Percentiles rank a stretch among this genome's conserved stretches.
Conservation (phyloP, 225 moss, liverwort and hornwort species). For the Climacium dendroides region DNA sequence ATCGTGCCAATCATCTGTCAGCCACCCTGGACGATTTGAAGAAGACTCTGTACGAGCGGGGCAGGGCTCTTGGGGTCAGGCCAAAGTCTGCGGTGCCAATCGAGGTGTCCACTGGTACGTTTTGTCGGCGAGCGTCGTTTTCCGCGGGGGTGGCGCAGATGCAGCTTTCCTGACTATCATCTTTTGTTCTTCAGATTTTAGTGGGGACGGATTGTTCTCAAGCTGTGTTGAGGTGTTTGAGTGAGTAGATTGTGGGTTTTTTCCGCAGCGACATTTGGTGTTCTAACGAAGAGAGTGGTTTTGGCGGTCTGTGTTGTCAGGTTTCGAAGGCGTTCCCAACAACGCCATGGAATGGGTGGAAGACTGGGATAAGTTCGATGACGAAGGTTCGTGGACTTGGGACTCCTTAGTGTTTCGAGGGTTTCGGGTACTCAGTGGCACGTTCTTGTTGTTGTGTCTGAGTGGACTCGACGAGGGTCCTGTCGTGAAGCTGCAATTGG, state of each 20-base stretch:
- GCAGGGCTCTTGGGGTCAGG: constrained; percentile 68
- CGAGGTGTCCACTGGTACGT: constrained; percentile 70
- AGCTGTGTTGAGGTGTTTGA: neutral
- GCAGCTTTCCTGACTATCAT: neutral
- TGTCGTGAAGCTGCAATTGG: neutral
- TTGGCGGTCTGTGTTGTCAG: constrained; percentile 15
- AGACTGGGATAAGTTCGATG: constrained; percentile 94
- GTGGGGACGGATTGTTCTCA: neutral
- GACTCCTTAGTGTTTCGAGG: neutral
- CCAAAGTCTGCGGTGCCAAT: constrained; percentile 64
- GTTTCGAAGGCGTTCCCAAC: constrained; percentile 85
- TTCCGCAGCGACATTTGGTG: neutral
- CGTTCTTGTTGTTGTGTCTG: neutral
- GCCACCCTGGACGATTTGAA: constrained; percentile 66
- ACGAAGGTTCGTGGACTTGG: constrained; percentile 51
- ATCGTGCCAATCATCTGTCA: constrained; percentile 61
- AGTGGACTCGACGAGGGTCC: neutral
- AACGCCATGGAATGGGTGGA: constrained; percentile 93
- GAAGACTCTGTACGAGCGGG: constrained; percentile 72
- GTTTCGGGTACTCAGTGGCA: neutral
- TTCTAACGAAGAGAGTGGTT: neutral
- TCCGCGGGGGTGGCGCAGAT: neutral
- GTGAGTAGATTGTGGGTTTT: neutral
- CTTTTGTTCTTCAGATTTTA: neutral
- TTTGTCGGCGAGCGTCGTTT: neutral